Conservation (phyloP, 306 rosid species). For the Lathyrus tuberosus region DNA sequence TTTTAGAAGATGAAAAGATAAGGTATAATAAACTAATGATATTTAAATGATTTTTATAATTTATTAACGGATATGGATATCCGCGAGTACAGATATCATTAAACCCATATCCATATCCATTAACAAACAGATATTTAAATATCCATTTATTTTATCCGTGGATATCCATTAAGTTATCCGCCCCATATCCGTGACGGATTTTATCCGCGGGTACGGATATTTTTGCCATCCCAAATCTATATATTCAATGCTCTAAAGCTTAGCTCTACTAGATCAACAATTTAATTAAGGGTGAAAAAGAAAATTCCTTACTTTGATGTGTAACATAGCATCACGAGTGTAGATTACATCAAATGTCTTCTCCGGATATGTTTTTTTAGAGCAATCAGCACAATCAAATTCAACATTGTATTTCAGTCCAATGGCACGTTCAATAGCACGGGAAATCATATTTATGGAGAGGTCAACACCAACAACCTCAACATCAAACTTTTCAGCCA, state of each 20-base stretch:
- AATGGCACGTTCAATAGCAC: conserved; percentile 84
- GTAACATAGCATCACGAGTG: conserved; percentile 84
- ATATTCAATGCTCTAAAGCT: neutral
- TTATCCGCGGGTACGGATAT: too few relatives aligned
- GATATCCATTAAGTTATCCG: too few relatives aligned
- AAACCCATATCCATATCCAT: too few relatives aligned
- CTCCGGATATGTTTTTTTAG: conserved; percentile 67
- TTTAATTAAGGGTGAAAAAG: neutral
- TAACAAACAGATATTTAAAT: too few relatives aligned
- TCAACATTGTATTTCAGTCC: conserved; percentile 78
- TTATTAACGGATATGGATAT: too few relatives aligned
- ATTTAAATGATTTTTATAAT: too few relatives aligned
- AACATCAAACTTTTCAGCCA: conserved; percentile 79
- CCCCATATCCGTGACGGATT: too few relatives aligned
- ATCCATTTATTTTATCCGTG: too few relatives aligned
- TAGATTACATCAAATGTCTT: conserved; percentile 79
- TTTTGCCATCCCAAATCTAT: too few relatives aligned
- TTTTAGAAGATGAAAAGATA: too few relatives aligned
- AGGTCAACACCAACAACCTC: conserved; percentile 94
- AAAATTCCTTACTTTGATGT: conserved; percentile 68
- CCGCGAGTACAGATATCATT: too few relatives aligned
- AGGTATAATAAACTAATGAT: too few relatives aligned
- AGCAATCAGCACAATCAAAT: conserved; percentile 94
- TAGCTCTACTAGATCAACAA: neutral
- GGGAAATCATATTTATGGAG: conserved; percentile 88